Conservation (phyloP, 2,329 filamentous ascomycete species). For the Metarhizium guizhouense region DNA sequence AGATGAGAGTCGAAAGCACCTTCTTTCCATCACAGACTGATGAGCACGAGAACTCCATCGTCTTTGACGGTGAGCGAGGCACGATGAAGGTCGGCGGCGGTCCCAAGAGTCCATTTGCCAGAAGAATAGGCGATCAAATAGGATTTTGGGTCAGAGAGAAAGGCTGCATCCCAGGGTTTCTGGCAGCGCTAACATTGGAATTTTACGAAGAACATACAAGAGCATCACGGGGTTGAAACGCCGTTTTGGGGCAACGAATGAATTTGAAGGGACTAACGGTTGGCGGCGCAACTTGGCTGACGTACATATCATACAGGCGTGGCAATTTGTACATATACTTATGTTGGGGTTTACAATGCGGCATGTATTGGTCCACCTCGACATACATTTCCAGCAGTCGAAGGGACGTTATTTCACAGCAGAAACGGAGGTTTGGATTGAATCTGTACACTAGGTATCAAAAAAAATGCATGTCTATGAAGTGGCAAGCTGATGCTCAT, state of each 20-base stretch:
- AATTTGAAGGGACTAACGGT: background rate
- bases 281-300: background rate
- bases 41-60: conserved; percentile 63
- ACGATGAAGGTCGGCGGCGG: conserved; percentile 98
- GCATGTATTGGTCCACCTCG: background rate
- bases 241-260: background rate
- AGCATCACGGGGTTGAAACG: conserved; percentile 1
- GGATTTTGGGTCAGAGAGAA: conserved; percentile 94
- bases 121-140: conserved; percentile 76
- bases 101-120: conserved; percentile 75
- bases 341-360: background rate
- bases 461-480: background rate
- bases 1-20: conserved; percentile 82
- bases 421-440: background rate
- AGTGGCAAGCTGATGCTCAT: background rate
- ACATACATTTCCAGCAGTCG: background rate
- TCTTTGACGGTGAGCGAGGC: conserved; percentile 88
- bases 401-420: background rate
- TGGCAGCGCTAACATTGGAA: conserved; percentile 84
- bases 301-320: background rate
- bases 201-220: conserved; percentile 66
- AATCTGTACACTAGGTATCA: background rate
- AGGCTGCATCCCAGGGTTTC: conserved; percentile 86
- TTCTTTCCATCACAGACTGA: conserved; percentile 65
- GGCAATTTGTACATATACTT: background rate